A percentile compares a stretch with the other conserved stretches of the same genome.
Conservation (phyloP, 2,329 filamentous ascomycete species). For the Fusarium sarcochroum region DNA sequence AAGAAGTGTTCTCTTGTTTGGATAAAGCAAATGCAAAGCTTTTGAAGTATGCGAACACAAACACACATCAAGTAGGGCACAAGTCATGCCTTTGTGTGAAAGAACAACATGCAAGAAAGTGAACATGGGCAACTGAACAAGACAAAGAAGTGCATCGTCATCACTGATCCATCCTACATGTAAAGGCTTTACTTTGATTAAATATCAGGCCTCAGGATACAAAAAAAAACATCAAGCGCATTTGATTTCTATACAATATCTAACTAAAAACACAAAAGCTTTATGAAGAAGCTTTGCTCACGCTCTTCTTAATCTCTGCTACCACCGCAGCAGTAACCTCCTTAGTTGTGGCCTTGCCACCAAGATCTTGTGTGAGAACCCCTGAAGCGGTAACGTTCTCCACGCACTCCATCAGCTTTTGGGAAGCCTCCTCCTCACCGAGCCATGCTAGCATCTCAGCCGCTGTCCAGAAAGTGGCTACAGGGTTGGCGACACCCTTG, state of each 20-base stretch:
- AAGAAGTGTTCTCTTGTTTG: not conserved
- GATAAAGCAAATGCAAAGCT: not conserved
- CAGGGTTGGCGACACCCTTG: constrained; percentile 69
- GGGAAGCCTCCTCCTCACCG: constrained; percentile 65
- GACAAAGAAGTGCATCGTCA: not conserved
- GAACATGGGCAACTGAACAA: not conserved
- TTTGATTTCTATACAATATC: not conserved
- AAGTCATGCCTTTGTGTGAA: too few relatives aligned
- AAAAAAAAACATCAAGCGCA: not conserved
- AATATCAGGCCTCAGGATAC: too few relatives aligned
- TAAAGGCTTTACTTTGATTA: not conserved
- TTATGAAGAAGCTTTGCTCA: constrained; percentile 21
- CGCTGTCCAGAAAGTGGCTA: constrained; percentile 72
- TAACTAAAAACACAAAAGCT: not conserved
- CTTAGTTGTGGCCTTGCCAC: constrained; percentile 59
- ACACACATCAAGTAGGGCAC: too few relatives aligned
- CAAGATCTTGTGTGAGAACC: constrained; percentile 67
- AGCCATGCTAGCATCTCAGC: constrained; percentile 72
- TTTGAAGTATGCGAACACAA: too few relatives aligned
- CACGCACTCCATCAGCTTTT: constrained; percentile 64
- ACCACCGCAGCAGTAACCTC: constrained; percentile 55
- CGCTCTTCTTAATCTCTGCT: constrained; percentile 40
- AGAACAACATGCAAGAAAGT: too few relatives aligned
- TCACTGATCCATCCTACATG: not conserved
- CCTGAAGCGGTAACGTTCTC: constrained; percentile 67